Base-by-base conservation (phyloP, 495 filamentous ascomycete species). In the Daldinia concentrica region DNA sequence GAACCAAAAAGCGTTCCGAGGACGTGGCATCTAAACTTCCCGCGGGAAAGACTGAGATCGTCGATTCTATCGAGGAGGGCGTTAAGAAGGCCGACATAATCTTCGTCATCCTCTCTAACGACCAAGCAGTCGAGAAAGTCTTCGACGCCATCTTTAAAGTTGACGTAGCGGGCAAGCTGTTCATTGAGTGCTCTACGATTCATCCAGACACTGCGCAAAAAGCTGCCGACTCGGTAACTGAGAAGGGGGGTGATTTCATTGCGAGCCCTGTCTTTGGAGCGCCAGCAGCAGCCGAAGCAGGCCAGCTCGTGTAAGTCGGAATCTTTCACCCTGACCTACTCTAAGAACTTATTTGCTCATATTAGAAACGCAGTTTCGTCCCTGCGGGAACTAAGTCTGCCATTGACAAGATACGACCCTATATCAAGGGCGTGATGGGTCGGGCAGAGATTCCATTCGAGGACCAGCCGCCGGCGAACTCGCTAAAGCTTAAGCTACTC, bases 151-250 rank as follows among this genome's bases (percentile, higher is more conserved):
- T 85, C 34, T 78, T 91, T 66, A 77, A 86, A n/a, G 69, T 81
- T 24, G 84, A 90, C 58, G 82, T 89, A 8, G 82, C 81, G 15
- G 90, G 88, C 37, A 94, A 93, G 79, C 81, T 93, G 17, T 87
- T 97, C 64, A 82, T 97, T 39, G 93, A 97, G 72, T 94, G 91
- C 83, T 95, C 92, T 1, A 98, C 94, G 50, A 89, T 98, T 37
- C 90, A 94, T 78, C 93, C 94, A 0, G 90, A 94, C 45, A 95
- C 92, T 26, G 92, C 93, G 3, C 85, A 91, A 45, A 80, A 79
- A 51, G 72, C 92, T 5, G 88, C 89, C 48, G 80, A 86, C 62
- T 80, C 78, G 4, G 82, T 92, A 59, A 69, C 78, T 2, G 83
- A 76, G 1, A 84, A 84, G 24, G 91, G 90, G 7, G 93, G 86